Base-by-base conservation (phyloP, 2,329 filamentous ascomycete species). In the Aureobasidium subglaciale region DNA sequence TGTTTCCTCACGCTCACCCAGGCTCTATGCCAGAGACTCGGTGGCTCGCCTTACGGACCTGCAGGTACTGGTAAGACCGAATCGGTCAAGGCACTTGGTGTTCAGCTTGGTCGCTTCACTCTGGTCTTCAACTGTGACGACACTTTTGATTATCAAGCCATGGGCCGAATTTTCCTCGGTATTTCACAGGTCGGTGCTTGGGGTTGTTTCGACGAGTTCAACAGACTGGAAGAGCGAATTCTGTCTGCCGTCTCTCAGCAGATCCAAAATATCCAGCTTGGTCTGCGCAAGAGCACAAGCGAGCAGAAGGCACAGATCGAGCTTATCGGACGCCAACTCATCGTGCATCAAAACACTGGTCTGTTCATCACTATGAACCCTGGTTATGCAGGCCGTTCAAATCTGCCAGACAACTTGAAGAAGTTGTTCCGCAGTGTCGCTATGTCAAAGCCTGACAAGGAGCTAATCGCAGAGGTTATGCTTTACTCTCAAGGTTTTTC, bases 291-390 rank as follows among this genome's bases (percentile, higher is more conserved):
- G 68, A 86, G 87, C 30, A 86, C 77, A 7, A 84, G 90, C 55
- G 88, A 96, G 63, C 83, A 87, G 6, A 90, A 88, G 68, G 79
- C 90, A 2, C 88, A 96, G 68, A 97, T 99, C 63, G 93, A 99
- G 70, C 78, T 99, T 18, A 88, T 97, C 54, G 92, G 92, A 46
- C 88, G 93, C 55, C 90, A 95, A 63, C 80, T 99, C 45, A 83
- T 80, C 60, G 93, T 99, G 62, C 95, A 96, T 66, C 79, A 81
- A 59, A 95, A 96, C 68, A 97, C 95, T 49, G 93, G 93, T 64
- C 93, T 99, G 69, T 99, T 99, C 77, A 99, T 99, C 70, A 99
- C 93, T 35, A 99, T 99, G 95, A 99, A 99, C 71, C 93, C 93
- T 70, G 93, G 93, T 52, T 99, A 99, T 73, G 93, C 93, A 53